Evolutionary conservation across 2,329 filamentous ascomycete genomes (phyloP), one percentile per base, ranked within the genome.

Genomic region (Verticillium tricorpus): DNA sequence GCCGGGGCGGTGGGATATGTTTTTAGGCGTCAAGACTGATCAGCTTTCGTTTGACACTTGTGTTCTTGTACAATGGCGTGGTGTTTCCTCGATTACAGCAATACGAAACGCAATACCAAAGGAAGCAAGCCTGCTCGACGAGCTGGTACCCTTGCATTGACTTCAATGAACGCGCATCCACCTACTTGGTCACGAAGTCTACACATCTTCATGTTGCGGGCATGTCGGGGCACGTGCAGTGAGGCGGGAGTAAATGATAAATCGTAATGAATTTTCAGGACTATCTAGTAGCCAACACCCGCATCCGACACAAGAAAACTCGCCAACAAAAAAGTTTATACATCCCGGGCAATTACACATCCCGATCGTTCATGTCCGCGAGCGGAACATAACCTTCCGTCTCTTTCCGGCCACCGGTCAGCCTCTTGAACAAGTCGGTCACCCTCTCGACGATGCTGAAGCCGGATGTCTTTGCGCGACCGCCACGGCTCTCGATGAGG

Each of bases 361-460:
- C 67, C 34, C 60, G 60, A 55, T 86, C 84, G 14, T 59, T 63
- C 62, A 87, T 70, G 60, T 79, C 81, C 59, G 81, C 77, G 65
- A 89, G 72, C 60, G 85, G 84, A 56, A 89, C 83, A 68, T 89
- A 89, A 5, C 85, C 85, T 56, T 80, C 83, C 31, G 83, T 81
- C 63, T 78, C 77, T 64, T 76, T 75, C 58, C 70, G 76, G 58
- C 64, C 71, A 39, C 75, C 69, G 22, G 74, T 70, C 22, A 80
- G 65, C 25, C 71, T 69, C 28, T 72, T 69, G 1, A 78, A 67
- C 54, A 78, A 66, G 65, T 83, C 81, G 52, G 76, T 71, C 11
- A 76, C 70, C 66, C 79, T 77, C 5, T 75, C 76, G 17, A 80
- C 69, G 15, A 82, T 58, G 6, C 79, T 74, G 56, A 76, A 76